These are phyloP conservation scores for Geosmithia flava DNA, from an alignment of 2,329 filamentous ascomycete species.

Conservation along the genomic window DNA sequence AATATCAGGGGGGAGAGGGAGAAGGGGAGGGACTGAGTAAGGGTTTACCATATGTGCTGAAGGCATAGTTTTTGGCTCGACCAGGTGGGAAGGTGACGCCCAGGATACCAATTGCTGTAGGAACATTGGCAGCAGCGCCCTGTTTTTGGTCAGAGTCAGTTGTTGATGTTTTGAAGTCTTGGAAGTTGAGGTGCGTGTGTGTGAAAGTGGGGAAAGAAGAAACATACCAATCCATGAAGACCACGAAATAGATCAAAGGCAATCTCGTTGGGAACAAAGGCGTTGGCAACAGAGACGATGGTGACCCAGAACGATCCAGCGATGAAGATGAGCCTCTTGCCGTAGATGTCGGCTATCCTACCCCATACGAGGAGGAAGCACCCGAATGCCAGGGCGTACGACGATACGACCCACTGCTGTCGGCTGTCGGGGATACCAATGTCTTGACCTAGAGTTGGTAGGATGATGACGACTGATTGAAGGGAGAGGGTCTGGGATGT, in stretches of 20 bases:
- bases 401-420: conserved; percentile 55
- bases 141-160: conserved; percentile 9
- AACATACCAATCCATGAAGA: conserved; percentile 44
- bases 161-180: not conserved
- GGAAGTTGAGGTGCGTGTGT: not conserved
- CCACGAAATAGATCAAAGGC: conserved; percentile 55
- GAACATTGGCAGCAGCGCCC: conserved; percentile 57
- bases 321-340: conserved; percentile 53
- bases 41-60: conserved; percentile 42
- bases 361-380: conserved; percentile 59
- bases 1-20: not conserved
- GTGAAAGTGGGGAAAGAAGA: not conserved
- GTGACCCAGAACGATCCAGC: conserved; percentile 52
- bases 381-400: conserved; percentile 53
- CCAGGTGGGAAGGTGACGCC: conserved; percentile 55
- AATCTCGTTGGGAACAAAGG: conserved; percentile 55
- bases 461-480: conserved; percentile 48
- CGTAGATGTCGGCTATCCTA: conserved; percentile 53
- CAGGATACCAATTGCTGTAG: conserved; percentile 58
- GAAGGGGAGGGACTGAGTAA: not conserved
- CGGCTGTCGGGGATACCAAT: conserved; percentile 44
- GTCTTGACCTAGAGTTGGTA: conserved; percentile 46
- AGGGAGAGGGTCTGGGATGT: conserved; percentile 37
- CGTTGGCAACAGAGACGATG: conserved; percentile 42
- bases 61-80: conserved; percentile 59